Evolutionary conservation across 352 stramenopile species (phyloP).

Genomic region (Pythium chondricola): DNA sequence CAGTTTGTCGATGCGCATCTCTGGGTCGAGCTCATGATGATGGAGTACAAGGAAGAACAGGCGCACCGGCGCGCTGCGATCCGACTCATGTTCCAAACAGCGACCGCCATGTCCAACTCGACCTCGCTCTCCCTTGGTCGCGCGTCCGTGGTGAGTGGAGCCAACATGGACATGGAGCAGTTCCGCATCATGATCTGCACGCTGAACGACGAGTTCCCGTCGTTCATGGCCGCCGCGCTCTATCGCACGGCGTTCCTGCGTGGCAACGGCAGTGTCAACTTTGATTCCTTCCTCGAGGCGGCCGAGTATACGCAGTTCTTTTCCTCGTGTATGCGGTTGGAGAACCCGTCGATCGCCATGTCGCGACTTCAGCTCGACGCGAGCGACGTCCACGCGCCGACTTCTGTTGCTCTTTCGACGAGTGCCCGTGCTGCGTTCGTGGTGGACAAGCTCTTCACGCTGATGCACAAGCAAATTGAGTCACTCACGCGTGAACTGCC

Average conservation of each 20-base stretch:
- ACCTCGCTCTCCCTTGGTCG: background rate
- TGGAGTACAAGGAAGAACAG: slow-evolving; percentile 91
- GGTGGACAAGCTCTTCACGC: slow-evolving; percentile 45
- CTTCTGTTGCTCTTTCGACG: slow-evolving; percentile 28
- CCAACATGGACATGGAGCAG: slow-evolving; percentile 88
- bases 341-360: slow-evolving; percentile 46
- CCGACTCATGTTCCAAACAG: slow-evolving; percentile 91
- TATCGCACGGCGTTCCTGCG: slow-evolving; percentile 58
- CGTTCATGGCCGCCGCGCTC: slow-evolving; percentile 50
- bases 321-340: slow-evolving; percentile 74
- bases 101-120: slow-evolving; percentile 28
- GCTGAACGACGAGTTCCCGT: slow-evolving; percentile 69
- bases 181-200: slow-evolving; percentile 85
- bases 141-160: slow-evolving; percentile 1
- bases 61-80: slow-evolving; percentile 85
- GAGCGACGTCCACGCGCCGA: slow-evolving; percentile 7
- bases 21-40: slow-evolving; percentile 85
- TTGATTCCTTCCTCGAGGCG: slow-evolving; percentile 83
- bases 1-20: slow-evolving; percentile 74
- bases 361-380: slow-evolving; percentile 21
- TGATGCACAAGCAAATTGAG: slow-evolving; percentile 41
- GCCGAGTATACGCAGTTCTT: slow-evolving; percentile 87
- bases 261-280: slow-evolving; percentile 77
- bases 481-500: slow-evolving; percentile 31
- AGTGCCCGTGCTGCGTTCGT: slow-evolving; percentile 42